Conservation (phyloP, 495 filamentous ascomycete species). For the Talaromyces trachyspermus region DNA sequence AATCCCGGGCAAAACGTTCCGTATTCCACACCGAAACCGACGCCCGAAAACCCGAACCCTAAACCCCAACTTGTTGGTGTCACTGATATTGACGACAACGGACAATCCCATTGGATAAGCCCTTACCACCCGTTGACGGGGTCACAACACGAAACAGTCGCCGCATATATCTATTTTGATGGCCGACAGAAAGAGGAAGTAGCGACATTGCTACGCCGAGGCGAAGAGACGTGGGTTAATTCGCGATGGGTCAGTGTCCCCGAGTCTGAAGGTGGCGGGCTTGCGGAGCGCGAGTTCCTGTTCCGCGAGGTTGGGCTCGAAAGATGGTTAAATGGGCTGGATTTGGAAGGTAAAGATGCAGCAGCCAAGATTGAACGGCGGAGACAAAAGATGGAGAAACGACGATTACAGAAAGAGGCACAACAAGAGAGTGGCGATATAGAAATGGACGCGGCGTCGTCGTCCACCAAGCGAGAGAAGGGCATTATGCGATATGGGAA, state of each 20-base stretch:
- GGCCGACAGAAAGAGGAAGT: constrained; percentile 94
- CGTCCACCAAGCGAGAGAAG: constrained; percentile 38
- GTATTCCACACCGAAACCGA: constrained; percentile 77
- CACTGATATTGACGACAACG: constrained; percentile 45
- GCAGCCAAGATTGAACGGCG: constrained; percentile 84
- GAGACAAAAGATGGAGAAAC: constrained; percentile 81
- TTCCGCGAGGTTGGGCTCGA: constrained; percentile 97
- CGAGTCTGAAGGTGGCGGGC: constrained; percentile 80
- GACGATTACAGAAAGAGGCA: constrained; percentile 58
- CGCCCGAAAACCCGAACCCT: constrained; percentile 62
- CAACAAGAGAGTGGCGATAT: constrained; percentile 42
- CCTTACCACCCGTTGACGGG: constrained; percentile 86
- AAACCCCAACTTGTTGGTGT: constrained; percentile 71
- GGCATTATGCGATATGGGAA: constrained; percentile 70
- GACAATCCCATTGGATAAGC: constrained; percentile 50
- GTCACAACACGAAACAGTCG: constrained; percentile 90
- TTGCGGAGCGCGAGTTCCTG: constrained; percentile 93
- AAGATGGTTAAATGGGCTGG: constrained; percentile 89
- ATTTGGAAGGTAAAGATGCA: constrained; percentile 79
- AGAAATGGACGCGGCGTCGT: constrained; percentile 42
- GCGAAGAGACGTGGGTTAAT: constrained; percentile 98
- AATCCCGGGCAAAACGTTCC: constrained; percentile 82
- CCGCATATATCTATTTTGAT: constrained; percentile 98
- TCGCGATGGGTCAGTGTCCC: constrained; percentile 95
- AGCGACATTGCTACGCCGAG: constrained; percentile 82